These are phyloP conservation scores for Oxyria digyna DNA, from an alignment of 148 eudicot genomes.

Conservation along the genomic window DNA sequence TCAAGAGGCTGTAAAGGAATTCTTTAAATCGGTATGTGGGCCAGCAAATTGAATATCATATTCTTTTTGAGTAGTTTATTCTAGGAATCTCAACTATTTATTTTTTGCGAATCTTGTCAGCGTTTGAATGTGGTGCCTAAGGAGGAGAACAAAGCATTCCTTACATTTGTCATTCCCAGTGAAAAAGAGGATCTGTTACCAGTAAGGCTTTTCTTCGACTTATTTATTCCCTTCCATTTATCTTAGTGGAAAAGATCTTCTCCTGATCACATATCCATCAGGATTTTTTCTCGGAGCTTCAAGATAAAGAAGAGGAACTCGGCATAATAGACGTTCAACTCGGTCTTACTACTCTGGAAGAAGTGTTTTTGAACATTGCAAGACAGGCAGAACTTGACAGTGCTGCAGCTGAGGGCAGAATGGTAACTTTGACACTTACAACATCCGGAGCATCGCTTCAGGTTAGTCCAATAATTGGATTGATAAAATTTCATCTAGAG, in stretches of 20 bases:
- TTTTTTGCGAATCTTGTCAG: conserved; percentile 14
- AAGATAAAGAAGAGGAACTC: conserved; percentile 57
- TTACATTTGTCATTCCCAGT: conserved; percentile 68
- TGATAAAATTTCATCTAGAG: background rate
- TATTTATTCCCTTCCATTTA: no score
- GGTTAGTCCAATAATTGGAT: conserved; percentile 21
- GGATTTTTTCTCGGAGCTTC: conserved; percentile 61
- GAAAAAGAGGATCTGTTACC: conserved; percentile 49
- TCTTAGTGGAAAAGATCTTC: background rate
- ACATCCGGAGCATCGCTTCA: conserved; percentile 44
- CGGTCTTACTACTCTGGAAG: conserved; percentile 82
- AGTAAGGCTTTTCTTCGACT: conserved; percentile 36
- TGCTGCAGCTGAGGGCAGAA: conserved; percentile 61
- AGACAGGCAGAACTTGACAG: conserved; percentile 74
- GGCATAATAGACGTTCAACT: conserved; percentile 81
- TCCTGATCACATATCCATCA: conserved; percentile 6
- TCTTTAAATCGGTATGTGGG: conserved; percentile 53
- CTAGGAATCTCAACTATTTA: background rate
- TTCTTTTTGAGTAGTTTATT: background rate
- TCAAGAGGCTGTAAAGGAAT: conserved; percentile 47
- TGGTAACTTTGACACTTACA: conserved; percentile 42
- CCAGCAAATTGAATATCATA: background rate
- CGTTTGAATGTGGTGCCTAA: conserved; percentile 54
- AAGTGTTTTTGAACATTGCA: conserved; percentile 78
- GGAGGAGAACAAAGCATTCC: conserved; percentile 65